Evolutionary conservation across 345 rosid genomes (phyloP), one percentile per base, ranked within the genome.

Genomic region (Mangifera indica): DNA sequence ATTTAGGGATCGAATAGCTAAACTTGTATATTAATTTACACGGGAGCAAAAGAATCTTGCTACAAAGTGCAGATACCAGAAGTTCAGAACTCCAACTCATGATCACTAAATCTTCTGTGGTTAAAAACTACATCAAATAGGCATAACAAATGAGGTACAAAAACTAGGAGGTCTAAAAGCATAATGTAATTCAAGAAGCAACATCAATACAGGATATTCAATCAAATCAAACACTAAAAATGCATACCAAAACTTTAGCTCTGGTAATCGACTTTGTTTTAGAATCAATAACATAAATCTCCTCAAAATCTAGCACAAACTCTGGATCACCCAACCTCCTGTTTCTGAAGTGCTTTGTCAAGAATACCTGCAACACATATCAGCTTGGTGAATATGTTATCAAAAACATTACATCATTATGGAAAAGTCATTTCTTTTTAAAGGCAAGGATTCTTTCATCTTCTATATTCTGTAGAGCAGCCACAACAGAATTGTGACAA

Each of bases 251-350:
- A 69, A 94, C 95, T 89, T 84, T 94, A 57, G 97, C 98, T 83
- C 98, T 87, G 56, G 93, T 87, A 72, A 93, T 91, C 54, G 98
- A 93, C 86, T 87, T 93, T 26, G 94, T 88, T 80, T 81, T 88
- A 18, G 97, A 90, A 66, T 93, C 96, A 65, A 93, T 88, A 74
- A 87, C 89, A 74, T 93, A 93, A 37, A 93, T 91, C 86, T 93
- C 97, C 84, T 93, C 98, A 84, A 91, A 91, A 71, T 91, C 97
- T 69, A 93, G 86, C 57, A 91, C 88, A 82, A 93, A 93, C 55
- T 93, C 97, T 17, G 88, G 94, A 78, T 93, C 97, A 26, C 83
- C 85, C 72, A 77, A 65, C 78, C 97, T 85, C 74, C 97, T 67
- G 67, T 93, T 93, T 73, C 87, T 88, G 81, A 81, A 93, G 74